Conservation (phyloP, 2,329 filamentous ascomycete genomes). For the Nothopassalora personata region DNA sequence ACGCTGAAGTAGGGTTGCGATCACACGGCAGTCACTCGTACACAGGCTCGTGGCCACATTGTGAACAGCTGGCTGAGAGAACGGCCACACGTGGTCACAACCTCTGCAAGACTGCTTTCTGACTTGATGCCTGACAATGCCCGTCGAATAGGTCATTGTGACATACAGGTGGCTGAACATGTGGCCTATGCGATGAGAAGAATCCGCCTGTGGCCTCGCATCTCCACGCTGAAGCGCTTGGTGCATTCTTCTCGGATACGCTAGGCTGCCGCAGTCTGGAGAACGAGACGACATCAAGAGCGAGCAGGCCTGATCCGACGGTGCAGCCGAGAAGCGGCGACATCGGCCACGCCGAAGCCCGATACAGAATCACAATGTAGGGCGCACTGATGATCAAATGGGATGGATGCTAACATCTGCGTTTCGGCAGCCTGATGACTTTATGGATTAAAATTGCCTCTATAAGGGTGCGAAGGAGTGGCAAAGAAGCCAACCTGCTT, state of each 20-base stretch:
- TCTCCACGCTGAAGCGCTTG: conserved; percentile 32
- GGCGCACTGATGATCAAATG: neutral
- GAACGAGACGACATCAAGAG: conserved; percentile 28
- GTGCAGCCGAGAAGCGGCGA: conserved; percentile 42
- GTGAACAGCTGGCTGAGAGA: no score
- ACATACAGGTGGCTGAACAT: no score
- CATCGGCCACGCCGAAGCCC: conserved; percentile 34
- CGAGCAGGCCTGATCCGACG: conserved; percentile 39
- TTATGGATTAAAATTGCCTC: conserved; percentile 40
- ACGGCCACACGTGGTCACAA: no score
- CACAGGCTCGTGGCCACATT: no score
- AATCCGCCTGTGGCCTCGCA: no score
- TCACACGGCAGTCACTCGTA: no score
- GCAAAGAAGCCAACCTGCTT: conserved; percentile 5
- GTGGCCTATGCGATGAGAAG: no score
- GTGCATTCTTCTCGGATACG: conserved; percentile 25
- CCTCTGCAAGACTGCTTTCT: no score
- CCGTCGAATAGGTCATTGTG: no score
- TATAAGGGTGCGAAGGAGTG: conserved; percentile 36
- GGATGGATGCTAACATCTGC: neutral
- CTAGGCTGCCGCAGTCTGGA: conserved; percentile 8
- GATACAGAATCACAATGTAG: conserved; percentile 34
- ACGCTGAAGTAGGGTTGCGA: conserved; percentile 11
- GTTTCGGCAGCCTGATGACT: conserved; percentile 32
- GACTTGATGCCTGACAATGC: no score